Conservation (phyloP, 306 rosid species). For the Casuarina equisetifolia region DNA sequence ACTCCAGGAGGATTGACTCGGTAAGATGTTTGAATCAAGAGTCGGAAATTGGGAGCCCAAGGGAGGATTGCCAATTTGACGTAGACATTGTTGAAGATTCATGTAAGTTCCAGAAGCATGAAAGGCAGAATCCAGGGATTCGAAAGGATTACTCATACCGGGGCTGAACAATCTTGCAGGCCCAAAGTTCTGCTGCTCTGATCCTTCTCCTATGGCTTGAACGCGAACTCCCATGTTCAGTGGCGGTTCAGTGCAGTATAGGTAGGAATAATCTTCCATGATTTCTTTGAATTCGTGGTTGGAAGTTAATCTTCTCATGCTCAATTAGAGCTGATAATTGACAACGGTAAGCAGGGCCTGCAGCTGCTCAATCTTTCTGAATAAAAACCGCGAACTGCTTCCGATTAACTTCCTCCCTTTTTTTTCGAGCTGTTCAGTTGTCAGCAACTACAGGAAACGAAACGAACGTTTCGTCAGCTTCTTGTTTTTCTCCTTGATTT, state of each 20-base stretch:
- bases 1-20: neutral
- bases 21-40: neutral
- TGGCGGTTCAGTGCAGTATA: neutral
- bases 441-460: too few relatives aligned
- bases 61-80: neutral
- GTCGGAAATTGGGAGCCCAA: neutral
- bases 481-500: too few relatives aligned
- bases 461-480: too few relatives aligned
- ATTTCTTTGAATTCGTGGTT: too few relatives aligned
- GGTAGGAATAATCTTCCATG: constrained; percentile 5
- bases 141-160: neutral
- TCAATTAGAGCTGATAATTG: too few relatives aligned
- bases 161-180: neutral
- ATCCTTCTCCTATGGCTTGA: neutral
- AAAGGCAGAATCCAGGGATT: neutral
- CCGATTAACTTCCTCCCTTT: too few relatives aligned
- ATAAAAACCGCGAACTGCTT: too few relatives aligned
- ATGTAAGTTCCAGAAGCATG: neutral
- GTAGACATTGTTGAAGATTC: neutral
- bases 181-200: neutral
- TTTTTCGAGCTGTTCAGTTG: too few relatives aligned
- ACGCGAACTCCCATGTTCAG: neutral
- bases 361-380: too few relatives aligned
- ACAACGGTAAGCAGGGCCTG: too few relatives aligned
- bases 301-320: too few relatives aligned